Conservation (phyloP, 176 grass and related monocot genomes). For the barley (Hordeum vulgare) region DNA sequence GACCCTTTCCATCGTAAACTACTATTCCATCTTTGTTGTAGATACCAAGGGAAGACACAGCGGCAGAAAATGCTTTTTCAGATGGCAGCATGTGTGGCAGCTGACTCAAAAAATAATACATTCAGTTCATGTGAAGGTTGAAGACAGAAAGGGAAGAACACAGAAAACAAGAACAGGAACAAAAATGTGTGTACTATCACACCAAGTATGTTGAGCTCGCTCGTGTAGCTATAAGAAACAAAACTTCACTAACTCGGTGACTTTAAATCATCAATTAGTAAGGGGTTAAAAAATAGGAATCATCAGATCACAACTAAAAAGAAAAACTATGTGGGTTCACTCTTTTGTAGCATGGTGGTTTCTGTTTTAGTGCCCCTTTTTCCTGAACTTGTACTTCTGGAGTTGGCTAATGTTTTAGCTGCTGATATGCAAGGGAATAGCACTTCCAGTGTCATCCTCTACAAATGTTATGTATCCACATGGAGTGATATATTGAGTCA, state of each 20-base stretch:
- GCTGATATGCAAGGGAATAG: neutral
- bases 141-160: neutral
- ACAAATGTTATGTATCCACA: neutral
- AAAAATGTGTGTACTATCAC: neutral
- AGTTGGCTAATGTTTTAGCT: neutral
- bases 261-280: neutral
- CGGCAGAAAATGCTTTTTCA: slow-evolving; percentile 93
- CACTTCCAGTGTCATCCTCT: neutral
- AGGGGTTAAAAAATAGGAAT: neutral
- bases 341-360: neutral
- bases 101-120: slow-evolving; percentile 39
- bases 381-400: neutral
- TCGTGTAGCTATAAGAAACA: neutral
- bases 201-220: neutral
- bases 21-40: slow-evolving; percentile 89
- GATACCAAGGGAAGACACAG: slow-evolving; percentile 89
- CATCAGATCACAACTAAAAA: neutral
- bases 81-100: slow-evolving; percentile 96
- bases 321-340: neutral
- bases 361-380: neutral
- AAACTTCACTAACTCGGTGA: neutral
- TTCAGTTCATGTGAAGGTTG: neutral
- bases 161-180: neutral
- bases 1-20: slow-evolving; percentile 97
- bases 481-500: neutral